phyloP scores from a whole-genome alignment of 208 protist species.

The Herpetomonas samuelpessoai region DNA sequence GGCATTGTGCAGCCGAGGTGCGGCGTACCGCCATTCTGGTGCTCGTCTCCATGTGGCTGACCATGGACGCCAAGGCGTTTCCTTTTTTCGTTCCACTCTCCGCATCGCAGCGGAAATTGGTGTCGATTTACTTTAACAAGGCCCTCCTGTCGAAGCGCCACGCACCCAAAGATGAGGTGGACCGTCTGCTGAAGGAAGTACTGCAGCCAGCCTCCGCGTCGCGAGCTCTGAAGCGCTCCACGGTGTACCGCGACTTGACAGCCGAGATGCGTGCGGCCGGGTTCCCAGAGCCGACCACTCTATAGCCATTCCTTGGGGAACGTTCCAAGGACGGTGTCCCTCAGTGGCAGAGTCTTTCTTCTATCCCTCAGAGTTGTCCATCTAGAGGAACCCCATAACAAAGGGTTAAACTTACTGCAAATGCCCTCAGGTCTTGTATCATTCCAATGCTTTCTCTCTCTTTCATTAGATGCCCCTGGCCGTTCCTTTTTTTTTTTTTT shows the following conservation, averaged over 20 bases:
- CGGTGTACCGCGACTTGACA: slow-evolving; percentile 20
- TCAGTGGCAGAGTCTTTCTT: too few species aligned
- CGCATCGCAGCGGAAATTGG: slow-evolving; percentile 43
- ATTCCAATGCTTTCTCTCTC: neutral
- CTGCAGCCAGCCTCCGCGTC: too few species aligned
- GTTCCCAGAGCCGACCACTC: slow-evolving; percentile 6
- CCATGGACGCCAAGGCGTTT: slow-evolving; percentile 27
- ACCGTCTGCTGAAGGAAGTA: too few species aligned
- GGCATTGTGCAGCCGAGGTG: slow-evolving; percentile 44
- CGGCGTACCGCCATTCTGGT: slow-evolving; percentile 21
- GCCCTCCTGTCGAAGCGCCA: slow-evolving; percentile 1
- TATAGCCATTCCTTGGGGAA: slow-evolving; percentile 5
- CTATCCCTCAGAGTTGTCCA: too few species aligned
- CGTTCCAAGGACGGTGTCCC: too few species aligned
- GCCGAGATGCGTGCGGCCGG: slow-evolving; percentile 29
- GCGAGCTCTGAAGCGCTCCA: too few species aligned
- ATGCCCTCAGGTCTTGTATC: slow-evolving; percentile 1
- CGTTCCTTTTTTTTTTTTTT: slow-evolving; percentile 14
- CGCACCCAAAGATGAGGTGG: too few species aligned
- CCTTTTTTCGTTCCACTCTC: slow-evolving; percentile 47
- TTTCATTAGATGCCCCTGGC: neutral
- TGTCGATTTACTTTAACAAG: slow-evolving; percentile 50
- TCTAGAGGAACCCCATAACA: too few species aligned
- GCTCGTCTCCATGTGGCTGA: slow-evolving; percentile 34
- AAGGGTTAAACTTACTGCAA: too few species aligned